phyloP scores from a whole-genome alignment of 441 rosid species.

The Aquilaria agallochum region DNA sequence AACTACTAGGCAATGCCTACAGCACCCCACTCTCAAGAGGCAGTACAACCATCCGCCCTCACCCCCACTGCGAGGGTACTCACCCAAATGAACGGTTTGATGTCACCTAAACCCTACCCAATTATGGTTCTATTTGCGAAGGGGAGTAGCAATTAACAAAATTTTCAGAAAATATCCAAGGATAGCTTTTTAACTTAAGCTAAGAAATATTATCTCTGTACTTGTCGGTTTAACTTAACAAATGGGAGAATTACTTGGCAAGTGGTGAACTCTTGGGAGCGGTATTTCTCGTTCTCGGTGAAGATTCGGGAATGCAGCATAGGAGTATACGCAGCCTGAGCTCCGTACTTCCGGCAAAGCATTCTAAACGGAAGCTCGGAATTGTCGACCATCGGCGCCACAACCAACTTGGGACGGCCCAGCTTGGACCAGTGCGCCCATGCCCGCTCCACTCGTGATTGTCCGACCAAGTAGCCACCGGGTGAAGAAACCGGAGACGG shows the following conservation, averaged over 20 bases:
- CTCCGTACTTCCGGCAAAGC: conserved; percentile 92
- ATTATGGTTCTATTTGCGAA: too few species aligned
- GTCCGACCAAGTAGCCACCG: conserved; percentile 25
- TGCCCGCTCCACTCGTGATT: conserved; percentile 51
- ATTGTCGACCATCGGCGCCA: conserved; percentile 96
- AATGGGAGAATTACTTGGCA: conserved; percentile 42
- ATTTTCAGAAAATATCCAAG: too few species aligned
- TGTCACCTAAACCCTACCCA: too few species aligned
- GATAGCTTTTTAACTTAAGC: too few species aligned
- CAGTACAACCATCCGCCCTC: too few species aligned
- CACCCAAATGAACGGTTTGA: too few species aligned
- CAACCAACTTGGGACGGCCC: conserved; percentile 73
- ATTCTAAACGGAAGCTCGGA: conserved; percentile 92
- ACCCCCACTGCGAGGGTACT: too few species aligned
- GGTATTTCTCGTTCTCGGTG: conserved; percentile 69
- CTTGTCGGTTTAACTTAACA: too few species aligned
- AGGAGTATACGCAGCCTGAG: conserved; percentile 86
- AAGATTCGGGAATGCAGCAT: conserved; percentile 88
- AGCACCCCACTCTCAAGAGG: too few species aligned
- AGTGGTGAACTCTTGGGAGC: conserved; percentile 74
- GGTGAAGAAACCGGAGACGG: conserved; percentile 19
- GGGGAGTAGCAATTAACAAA: too few species aligned
- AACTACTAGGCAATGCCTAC: too few species aligned
- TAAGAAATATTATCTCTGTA: too few species aligned
- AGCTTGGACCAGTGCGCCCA: conserved; percentile 83